These are phyloP conservation scores for Xylaria sp. DNA, from an alignment of 2,329 filamentous ascomycete genomes.

Conservation along the genomic window DNA sequence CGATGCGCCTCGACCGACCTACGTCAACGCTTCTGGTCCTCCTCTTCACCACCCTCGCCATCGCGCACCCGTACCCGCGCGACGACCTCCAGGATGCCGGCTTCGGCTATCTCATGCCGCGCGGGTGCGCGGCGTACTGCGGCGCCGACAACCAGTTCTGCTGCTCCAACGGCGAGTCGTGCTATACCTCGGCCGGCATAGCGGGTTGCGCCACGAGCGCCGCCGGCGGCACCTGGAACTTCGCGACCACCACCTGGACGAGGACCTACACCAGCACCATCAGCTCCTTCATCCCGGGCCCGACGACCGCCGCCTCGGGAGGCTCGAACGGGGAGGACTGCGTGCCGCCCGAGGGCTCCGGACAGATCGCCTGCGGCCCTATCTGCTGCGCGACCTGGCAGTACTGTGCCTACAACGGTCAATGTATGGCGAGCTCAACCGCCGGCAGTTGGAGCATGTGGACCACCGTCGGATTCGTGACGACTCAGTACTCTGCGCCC, in stretches of 20 bases:
- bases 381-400: conserved; percentile 73
- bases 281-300: conserved; percentile 50
- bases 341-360: conserved; percentile 49
- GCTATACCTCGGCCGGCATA: conserved; percentile 54
- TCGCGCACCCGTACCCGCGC: conserved; percentile 54
- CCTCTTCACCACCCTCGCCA: conserved; percentile 42
- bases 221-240: conserved; percentile 37
- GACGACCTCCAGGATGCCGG: conserved; percentile 52
- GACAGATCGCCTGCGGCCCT: conserved; percentile 64
- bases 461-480: conserved; percentile 52
- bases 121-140: conserved; percentile 56
- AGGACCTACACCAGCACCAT: conserved; percentile 62
- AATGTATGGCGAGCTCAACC: conserved; percentile 60
- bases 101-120: conserved; percentile 53
- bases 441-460: conserved; percentile 47
- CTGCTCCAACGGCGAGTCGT: conserved; percentile 52
- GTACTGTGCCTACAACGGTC: conserved; percentile 62
- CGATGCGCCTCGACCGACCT: conserved; percentile 40
- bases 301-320: conserved; percentile 44
- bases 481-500: conserved; percentile 57
- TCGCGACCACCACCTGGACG: conserved; percentile 62
- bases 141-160: conserved; percentile 59
- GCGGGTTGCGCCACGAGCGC: conserved; percentile 50
- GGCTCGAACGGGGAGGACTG: conserved; percentile 48
- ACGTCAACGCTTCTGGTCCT: conserved; percentile 41